A percentile compares a stretch with the other conserved stretches of the same genome.
Evolutionary conservation across 2,329 filamentous ascomycete species (phyloP).

Genomic region (Trichoderma lentiforme): DNA sequence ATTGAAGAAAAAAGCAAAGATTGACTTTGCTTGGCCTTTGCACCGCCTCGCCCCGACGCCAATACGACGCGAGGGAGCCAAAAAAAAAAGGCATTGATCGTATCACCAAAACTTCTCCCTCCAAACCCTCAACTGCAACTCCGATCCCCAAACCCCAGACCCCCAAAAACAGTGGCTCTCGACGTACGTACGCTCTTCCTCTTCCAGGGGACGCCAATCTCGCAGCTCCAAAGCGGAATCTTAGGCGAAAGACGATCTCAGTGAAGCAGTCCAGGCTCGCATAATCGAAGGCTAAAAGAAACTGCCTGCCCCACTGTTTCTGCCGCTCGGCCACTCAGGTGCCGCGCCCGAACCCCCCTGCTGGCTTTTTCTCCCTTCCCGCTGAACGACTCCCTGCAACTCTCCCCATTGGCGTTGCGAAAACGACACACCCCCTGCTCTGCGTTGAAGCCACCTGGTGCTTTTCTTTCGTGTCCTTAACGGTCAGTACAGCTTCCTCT

Average conservation of each 20-base stretch:
- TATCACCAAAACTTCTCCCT: background rate
- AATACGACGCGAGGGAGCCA: background rate
- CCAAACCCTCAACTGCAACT: background rate
- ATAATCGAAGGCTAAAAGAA: background rate
- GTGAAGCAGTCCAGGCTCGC: background rate
- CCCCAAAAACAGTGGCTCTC: background rate
- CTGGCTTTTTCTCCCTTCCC: conserved; percentile 8
- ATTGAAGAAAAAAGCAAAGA: background rate
- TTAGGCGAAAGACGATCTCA: conserved; percentile 5
- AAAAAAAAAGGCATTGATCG: background rate
- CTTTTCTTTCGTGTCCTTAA: conserved; percentile 25
- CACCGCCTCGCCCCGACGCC: background rate
- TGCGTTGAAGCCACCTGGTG: conserved; percentile 34
- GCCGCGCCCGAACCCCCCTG: background rate
- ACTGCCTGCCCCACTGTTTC: conserved; percentile 4
- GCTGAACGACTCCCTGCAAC: conserved; percentile 26
- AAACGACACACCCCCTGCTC: conserved; percentile 26
- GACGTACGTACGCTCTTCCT: background rate
- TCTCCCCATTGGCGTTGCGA: conserved; percentile 27
- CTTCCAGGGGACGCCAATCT: conserved; percentile 7
- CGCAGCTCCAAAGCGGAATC: background rate
- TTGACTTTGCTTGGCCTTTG: background rate
- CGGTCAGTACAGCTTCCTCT: background rate
- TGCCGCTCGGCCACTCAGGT: conserved; percentile 4
- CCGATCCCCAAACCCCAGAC: background rate